Percentiles rank a stretch among this genome's conserved stretches.
These are phyloP conservation scores for Aspergillus sp. DNA, from an alignment of 2,329 filamentous ascomycete genomes.

Conservation along the genomic window DNA sequence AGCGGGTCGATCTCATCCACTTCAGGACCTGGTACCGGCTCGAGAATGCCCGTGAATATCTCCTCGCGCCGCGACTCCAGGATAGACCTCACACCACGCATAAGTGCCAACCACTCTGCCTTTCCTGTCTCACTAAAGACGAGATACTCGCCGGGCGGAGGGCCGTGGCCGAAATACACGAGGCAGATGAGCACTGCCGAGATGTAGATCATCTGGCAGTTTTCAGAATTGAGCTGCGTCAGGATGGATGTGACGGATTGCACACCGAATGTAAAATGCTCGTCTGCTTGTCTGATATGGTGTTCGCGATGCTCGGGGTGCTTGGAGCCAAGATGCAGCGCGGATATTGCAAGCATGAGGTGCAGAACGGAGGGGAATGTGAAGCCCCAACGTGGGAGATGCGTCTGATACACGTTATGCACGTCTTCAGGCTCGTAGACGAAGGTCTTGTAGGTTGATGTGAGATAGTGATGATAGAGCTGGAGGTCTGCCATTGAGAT, in stretches of 20 bases:
- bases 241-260: constrained; percentile 30
- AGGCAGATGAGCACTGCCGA: constrained; percentile 30
- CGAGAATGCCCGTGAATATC: constrained; percentile 27
- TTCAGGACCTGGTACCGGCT: constrained; percentile 1
- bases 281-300: constrained; percentile 28
- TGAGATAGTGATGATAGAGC: constrained; percentile 32
- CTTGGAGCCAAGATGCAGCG: constrained; percentile 25
- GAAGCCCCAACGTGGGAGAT: constrained; percentile 31
- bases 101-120: constrained; percentile 31
- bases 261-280: constrained; percentile 34
- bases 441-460: constrained; percentile 25
- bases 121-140: constrained; percentile 28
- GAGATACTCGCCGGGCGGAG: constrained; percentile 28
- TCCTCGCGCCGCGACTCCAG: constrained; percentile 12
- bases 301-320: constrained; percentile 14
- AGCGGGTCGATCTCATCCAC: constrained; percentile 5
- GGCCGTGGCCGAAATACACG: constrained; percentile 32
- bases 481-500: constrained; percentile 28
- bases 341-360: constrained; percentile 30
- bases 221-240: constrained; percentile 21
- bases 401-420: constrained; percentile 26
- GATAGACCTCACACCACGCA: constrained; percentile 29
- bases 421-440: constrained; percentile 16
- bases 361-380: constrained; percentile 31
- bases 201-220: constrained; percentile 33